These are phyloP conservation scores for Lepidopterella palustris DNA, from an alignment of 495 filamentous ascomycete genomes.

Conservation along the genomic window DNA sequence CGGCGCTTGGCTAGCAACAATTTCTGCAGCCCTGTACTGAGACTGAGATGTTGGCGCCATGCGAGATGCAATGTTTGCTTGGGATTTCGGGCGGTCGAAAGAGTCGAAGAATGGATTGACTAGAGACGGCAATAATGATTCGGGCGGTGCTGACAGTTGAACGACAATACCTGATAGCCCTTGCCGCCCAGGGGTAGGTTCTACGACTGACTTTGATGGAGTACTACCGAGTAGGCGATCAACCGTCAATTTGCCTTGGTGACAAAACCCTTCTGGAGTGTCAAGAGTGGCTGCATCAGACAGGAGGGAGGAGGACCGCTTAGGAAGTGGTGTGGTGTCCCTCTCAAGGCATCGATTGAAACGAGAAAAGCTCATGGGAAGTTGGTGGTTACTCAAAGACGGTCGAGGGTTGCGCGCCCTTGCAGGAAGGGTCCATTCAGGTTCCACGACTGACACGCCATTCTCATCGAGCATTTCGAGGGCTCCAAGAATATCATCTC, in stretches of 20 bases:
- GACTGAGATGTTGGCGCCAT: neutral
- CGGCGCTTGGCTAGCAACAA: neutral
- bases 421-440: neutral
- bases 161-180: neutral
- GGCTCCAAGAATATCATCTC: constrained; percentile 2
- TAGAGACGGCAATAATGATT: neutral
- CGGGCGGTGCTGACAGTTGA: too few relatives aligned
- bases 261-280: neutral
- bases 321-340: neutral
- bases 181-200: neutral
- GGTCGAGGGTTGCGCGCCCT: too few relatives aligned
- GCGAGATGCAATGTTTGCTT: constrained; percentile 12
- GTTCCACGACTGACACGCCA: constrained; percentile 1
- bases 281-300: neutral
- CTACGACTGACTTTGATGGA: neutral
- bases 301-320: neutral
- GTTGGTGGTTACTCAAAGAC: neutral
- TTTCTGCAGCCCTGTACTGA: neutral
- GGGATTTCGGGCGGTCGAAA: constrained; percentile 4
- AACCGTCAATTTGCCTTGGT: neutral
- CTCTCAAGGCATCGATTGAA: neutral
- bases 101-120: neutral
- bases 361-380: neutral
- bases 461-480: constrained; percentile 13
- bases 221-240: too few relatives aligned